Percentiles rank a stretch among this genome's conserved stretches.
phyloP scores from a whole-genome alignment of 768 basidiomycete genomes.

The Mycena latifolia region DNA sequence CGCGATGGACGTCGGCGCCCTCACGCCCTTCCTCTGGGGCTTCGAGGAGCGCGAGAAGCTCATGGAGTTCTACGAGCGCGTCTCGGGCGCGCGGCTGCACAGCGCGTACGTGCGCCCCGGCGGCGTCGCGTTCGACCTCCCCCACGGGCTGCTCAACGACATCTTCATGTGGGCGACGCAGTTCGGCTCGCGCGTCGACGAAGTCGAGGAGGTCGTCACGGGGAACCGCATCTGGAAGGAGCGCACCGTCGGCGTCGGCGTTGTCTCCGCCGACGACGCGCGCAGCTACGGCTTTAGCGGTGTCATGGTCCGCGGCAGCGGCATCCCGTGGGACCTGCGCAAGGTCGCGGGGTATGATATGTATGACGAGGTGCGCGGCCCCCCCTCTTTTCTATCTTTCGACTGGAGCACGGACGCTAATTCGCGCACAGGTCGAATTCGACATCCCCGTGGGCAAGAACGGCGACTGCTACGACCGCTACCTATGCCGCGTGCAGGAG shows the following conservation, averaged over 20 bases:
- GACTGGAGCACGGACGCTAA: neutral
- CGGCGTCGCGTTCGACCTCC: constrained; percentile 97
- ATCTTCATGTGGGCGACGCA: constrained; percentile 99
- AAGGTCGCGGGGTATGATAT: constrained; percentile 96
- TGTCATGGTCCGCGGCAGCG: constrained; percentile 96
- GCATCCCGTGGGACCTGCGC: constrained; percentile 94
- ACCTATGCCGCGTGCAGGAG: constrained; percentile 97
- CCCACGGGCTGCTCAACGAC: constrained; percentile 98
- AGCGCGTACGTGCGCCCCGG: constrained; percentile 98
- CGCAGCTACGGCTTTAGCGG: constrained; percentile 95
- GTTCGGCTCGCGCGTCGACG: constrained; percentile 90
- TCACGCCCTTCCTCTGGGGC: constrained; percentile 99
- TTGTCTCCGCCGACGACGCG: constrained; percentile 93
- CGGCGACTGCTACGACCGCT: constrained; percentile 98
- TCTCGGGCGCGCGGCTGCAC: constrained; percentile 97
- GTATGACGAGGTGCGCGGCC: constrained; percentile 87
- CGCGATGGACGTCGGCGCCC: constrained; percentile 97
- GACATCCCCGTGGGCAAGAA: constrained; percentile 97
- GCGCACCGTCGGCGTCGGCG: constrained; percentile 90
- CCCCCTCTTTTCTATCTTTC: neutral
- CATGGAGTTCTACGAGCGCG: constrained; percentile 99
- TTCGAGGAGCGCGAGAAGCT: constrained; percentile 99
- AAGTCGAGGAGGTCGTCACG: constrained; percentile 98
- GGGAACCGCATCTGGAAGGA: constrained; percentile 99
- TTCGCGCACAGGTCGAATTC: too few relatives aligned